Evolutionary conservation across 306 rosid genomes (phyloP).

Genomic region (Cicer chorassanicum): DNA sequence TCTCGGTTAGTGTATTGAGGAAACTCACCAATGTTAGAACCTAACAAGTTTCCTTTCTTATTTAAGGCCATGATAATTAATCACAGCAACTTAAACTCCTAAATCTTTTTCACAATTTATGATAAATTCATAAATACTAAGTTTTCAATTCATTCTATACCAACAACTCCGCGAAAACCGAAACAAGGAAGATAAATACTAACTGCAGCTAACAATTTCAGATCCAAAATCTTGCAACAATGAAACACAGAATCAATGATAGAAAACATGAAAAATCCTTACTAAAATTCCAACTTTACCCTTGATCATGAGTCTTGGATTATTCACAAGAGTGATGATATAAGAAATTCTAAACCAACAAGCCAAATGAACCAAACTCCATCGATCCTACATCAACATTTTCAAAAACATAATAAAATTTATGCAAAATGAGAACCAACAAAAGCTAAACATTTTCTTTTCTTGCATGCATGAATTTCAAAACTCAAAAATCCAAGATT

Average conservation of each 20-base stretch:
- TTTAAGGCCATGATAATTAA: constrained; percentile 50
- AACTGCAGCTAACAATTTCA: constrained; percentile 17
- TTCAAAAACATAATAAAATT: constrained; percentile 9
- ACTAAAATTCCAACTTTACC: constrained; percentile 36
- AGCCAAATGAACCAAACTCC: constrained; percentile 38
- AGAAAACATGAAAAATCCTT: constrained; percentile 29
- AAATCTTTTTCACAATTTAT: constrained; percentile 31
- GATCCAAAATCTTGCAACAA: constrained; percentile 12
- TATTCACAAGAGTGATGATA: constrained; percentile 29
- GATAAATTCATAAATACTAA: not conserved
- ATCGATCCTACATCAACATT: constrained; percentile 40
- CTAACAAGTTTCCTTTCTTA: constrained; percentile 51
- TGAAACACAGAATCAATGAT: constrained; percentile 30
- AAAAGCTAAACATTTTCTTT: constrained; percentile 3
- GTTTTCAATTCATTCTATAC: constrained; percentile 13
- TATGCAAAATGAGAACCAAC: constrained; percentile 37
- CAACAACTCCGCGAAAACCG: constrained; percentile 33
- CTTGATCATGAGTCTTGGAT: constrained; percentile 35
- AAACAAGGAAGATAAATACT: constrained; percentile 27
- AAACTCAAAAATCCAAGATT: constrained; percentile 1
- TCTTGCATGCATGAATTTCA: constrained; percentile 9
- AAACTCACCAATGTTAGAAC: constrained; percentile 50
- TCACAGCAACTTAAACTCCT: constrained; percentile 39
- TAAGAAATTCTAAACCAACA: constrained; percentile 42
- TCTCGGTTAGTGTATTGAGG: constrained; percentile 51